phyloP scores from a whole-genome alignment of 2,329 filamentous ascomycete species.

The Apiospora arundinis region DNA sequence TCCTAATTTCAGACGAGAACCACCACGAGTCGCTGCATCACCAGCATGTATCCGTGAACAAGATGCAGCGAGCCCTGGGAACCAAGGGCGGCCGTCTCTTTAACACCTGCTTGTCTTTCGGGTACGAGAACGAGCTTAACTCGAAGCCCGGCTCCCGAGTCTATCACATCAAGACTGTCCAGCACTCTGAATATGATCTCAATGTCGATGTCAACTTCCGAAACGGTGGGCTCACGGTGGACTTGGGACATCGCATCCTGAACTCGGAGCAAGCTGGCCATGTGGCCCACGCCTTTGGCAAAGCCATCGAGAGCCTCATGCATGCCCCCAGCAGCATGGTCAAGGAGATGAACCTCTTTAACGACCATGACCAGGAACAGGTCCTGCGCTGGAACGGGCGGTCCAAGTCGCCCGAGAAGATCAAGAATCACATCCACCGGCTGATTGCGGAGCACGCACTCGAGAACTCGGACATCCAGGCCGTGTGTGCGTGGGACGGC shows the following conservation, averaged over 20 bases:
- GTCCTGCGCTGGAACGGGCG: slow-evolving; percentile 59
- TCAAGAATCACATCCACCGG: slow-evolving; percentile 51
- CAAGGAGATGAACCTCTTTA: slow-evolving; percentile 59
- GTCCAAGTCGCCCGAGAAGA: slow-evolving; percentile 44
- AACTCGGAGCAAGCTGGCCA: slow-evolving; percentile 51
- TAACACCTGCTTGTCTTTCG: slow-evolving; percentile 58
- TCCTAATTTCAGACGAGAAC: slow-evolving; percentile 35
- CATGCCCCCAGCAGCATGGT: slow-evolving; percentile 48
- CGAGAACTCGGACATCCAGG: slow-evolving; percentile 45
- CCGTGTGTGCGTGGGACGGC: slow-evolving; percentile 41
- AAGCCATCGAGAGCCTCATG: slow-evolving; percentile 55
- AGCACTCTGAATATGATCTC: slow-evolving; percentile 54
- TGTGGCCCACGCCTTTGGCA: slow-evolving; percentile 59
- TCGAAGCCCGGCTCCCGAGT: slow-evolving; percentile 40
- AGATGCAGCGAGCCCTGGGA: slow-evolving; percentile 54
- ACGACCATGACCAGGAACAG: slow-evolving; percentile 60
- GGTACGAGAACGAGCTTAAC: slow-evolving; percentile 42
- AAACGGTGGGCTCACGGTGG: slow-evolving; percentile 48
- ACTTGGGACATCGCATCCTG: slow-evolving; percentile 52
- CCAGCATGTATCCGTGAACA: slow-evolving; percentile 52
- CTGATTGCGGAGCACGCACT: slow-evolving; percentile 50
- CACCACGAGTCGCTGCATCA: slow-evolving; percentile 42
- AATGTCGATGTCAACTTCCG: slow-evolving; percentile 52
- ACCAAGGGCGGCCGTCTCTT: slow-evolving; percentile 51
- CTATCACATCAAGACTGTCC: slow-evolving; percentile 46